phyloP scores from a whole-genome alignment of 2,329 filamentous ascomycete species.

The Tolypocladium guangdongense region DNA sequence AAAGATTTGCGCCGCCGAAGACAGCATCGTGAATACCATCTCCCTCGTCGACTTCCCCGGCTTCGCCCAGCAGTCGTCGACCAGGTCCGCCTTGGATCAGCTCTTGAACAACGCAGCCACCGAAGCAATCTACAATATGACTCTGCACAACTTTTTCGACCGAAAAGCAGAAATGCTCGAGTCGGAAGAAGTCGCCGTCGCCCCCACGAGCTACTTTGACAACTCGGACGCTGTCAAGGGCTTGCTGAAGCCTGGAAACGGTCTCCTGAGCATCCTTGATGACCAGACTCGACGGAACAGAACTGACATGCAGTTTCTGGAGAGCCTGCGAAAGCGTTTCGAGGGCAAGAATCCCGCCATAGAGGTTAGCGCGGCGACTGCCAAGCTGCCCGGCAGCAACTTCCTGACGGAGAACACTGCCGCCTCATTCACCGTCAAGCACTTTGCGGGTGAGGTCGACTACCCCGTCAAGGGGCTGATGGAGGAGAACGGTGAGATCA shows the following conservation, averaged over 20 bases:
- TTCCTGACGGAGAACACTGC: conserved; percentile 74
- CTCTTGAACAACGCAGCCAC: conserved; percentile 89
- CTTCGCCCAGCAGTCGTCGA: conserved; percentile 75
- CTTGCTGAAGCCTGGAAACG: conserved; percentile 84
- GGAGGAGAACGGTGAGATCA: conserved; percentile 92
- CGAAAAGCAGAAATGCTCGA: conserved; percentile 88
- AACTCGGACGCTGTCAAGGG: conserved; percentile 92
- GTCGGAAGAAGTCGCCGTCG: conserved; percentile 81
- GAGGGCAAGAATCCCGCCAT: conserved; percentile 92
- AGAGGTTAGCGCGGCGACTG: conserved; percentile 60
- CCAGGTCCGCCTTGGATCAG: conserved; percentile 79
- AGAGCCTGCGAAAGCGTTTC: conserved; percentile 85
- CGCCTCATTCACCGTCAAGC: conserved; percentile 79
- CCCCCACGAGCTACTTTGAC: conserved; percentile 93
- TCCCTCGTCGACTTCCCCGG: conserved; percentile 95
- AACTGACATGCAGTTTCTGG: conserved; percentile 80
- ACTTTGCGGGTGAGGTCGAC: conserved; percentile 94
- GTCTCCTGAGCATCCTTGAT: conserved; percentile 85
- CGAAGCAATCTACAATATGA: conserved; percentile 86
- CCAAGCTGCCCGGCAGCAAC: conserved; percentile 76
- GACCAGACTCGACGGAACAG: conserved; percentile 88
- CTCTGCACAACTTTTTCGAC: conserved; percentile 92
- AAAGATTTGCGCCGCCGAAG: conserved; percentile 74
- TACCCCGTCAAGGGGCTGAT: conserved; percentile 80
- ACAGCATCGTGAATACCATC: conserved; percentile 83